Evolutionary conservation across 2,329 filamentous ascomycete species (phyloP).

Genomic region (Colletotrichum costaricense): DNA sequence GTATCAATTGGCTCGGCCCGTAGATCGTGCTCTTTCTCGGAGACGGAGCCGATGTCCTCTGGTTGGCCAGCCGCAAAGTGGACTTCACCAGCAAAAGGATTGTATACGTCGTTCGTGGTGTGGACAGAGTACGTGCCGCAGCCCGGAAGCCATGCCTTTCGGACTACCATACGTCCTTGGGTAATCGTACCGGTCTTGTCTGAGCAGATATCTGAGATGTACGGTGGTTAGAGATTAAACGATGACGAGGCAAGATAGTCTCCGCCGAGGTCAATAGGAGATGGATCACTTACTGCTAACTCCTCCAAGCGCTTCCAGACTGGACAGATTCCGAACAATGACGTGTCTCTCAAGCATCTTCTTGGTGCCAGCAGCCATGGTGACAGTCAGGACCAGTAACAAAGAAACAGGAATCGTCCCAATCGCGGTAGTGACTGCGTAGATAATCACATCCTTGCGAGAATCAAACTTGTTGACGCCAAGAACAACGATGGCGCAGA

Average conservation of each 20-base stretch:
- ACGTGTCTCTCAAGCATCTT: conserved; percentile 58
- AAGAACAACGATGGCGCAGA: conserved; percentile 74
- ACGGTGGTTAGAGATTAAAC: too few relatives aligned
- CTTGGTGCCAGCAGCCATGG: conserved; percentile 71
- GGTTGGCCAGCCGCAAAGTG: too few relatives aligned
- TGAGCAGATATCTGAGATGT: conserved; percentile 48
- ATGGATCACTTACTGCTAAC: conserved; percentile 42
- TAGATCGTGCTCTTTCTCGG: too few relatives aligned
- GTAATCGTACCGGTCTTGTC: conserved; percentile 40
- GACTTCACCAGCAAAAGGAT: conserved; percentile 61
- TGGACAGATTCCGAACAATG: conserved; percentile 64
- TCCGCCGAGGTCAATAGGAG: too few relatives aligned
- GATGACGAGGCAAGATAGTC: too few relatives aligned
- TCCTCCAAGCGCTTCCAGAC: conserved; percentile 55
- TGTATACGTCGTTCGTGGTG: conserved; percentile 57
- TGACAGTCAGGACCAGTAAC: conserved; percentile 75
- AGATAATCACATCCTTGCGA: conserved; percentile 69
- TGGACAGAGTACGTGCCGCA: conserved; percentile 34
- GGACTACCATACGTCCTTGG: conserved; percentile 31
- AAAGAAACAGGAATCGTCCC: conserved; percentile 73
- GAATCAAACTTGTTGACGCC: conserved; percentile 66
- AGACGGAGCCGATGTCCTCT: too few relatives aligned
- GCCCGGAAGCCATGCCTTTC: conserved; percentile 25
- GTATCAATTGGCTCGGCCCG: too few relatives aligned
- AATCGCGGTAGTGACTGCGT: conserved; percentile 68